Conservation (phyloP, 805 yeast species). For the Priceomyces medius region DNA sequence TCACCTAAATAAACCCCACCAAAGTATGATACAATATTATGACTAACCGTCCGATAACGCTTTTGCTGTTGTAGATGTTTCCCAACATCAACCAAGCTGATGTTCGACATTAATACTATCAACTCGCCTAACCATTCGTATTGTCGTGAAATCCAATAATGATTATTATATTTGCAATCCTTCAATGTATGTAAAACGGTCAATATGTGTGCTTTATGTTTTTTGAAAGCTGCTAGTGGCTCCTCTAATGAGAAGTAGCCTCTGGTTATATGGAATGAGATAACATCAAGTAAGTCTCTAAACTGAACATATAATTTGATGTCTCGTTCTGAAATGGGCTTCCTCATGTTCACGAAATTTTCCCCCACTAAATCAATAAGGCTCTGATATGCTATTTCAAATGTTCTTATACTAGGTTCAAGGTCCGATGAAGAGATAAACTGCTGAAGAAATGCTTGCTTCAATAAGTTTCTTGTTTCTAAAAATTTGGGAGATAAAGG, state of each 20-base stretch:
- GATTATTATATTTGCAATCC: slow-evolving; percentile 13
- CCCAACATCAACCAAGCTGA: slow-evolving; percentile 32
- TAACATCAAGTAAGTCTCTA: slow-evolving; percentile 54
- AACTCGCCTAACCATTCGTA: slow-evolving; percentile 65
- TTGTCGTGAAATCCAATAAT: slow-evolving; percentile 62
- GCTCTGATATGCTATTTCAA: slow-evolving; percentile 36
- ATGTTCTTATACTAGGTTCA: slow-evolving; percentile 24
- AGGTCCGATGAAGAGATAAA: slow-evolving; percentile 32
- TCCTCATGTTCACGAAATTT: slow-evolving; percentile 9
- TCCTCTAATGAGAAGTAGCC: slow-evolving; percentile 58
- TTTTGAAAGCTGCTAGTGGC: slow-evolving; percentile 57
- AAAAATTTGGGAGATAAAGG: slow-evolving; percentile 36
- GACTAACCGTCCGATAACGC: slow-evolving; percentile 12
- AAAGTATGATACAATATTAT: slow-evolving; percentile 18
- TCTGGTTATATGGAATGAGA: slow-evolving; percentile 63
- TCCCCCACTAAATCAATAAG: slow-evolving; percentile 25
- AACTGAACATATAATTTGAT: slow-evolving; percentile 27
- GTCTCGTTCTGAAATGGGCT: slow-evolving; percentile 28
- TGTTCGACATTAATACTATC: slow-evolving; percentile 26
- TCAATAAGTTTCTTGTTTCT: slow-evolving; percentile 38
- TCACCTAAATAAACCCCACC: slow-evolving; percentile 37
- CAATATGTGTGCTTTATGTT: slow-evolving; percentile 62
- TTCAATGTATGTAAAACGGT: slow-evolving; percentile 42
- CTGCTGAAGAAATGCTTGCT: slow-evolving; percentile 35
- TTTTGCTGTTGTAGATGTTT: slow-evolving; percentile 27